Base-by-base conservation (phyloP, 352 stramenopile genomes). In the Ophiocytium majus region DNA sequence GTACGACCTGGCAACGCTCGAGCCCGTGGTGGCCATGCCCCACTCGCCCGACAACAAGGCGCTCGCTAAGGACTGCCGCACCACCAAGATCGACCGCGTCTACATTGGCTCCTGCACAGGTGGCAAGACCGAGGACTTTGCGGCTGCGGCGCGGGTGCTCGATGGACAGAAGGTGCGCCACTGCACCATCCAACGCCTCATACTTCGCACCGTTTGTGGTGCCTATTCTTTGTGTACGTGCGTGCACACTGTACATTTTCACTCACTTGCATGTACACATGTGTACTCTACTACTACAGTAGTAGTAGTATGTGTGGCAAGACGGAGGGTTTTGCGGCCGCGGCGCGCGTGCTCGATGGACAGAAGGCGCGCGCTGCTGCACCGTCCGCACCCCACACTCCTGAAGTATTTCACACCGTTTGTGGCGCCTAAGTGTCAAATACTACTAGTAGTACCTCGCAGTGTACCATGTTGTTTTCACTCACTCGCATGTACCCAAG, bases 41-140 rank as follows among this genome's bases (percentile, higher is more conserved):
- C 91, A 93, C 75, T 91, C 91, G 10, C 88, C 95, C 34, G 91
- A 95, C 78, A 96, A 96, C 85, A 95, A 95, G 90, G 93, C 92
- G 49, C 86, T 96, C 23, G 90, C 81, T 9, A 83, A 82, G 78
- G 85, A 89, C 43, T 94, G 85, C 87, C 92, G 84, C 89, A 91
- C 63, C 89, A 92, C 92, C 10, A 91, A 91, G 36, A 92, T 96
- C 78, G 90, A 95, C 71, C 94, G 95, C 66, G 91, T 94, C 1
- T 96, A 95, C 86, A 95, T 96, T 82, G 93, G 93, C 63, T 95
- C 91, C 19, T 96, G 93, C 87, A 96, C 93, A 1, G 95, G 95
- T 86, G 93, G 92, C 49, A 92, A 93, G 84, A 96, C 95, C 78
- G 93, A 96, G 86, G 93, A 96, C 86, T 91, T 96, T 37, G 92